Conservation (phyloP, 1,284 basidiomycete genomes). For the Wallemia mellicola region DNA sequence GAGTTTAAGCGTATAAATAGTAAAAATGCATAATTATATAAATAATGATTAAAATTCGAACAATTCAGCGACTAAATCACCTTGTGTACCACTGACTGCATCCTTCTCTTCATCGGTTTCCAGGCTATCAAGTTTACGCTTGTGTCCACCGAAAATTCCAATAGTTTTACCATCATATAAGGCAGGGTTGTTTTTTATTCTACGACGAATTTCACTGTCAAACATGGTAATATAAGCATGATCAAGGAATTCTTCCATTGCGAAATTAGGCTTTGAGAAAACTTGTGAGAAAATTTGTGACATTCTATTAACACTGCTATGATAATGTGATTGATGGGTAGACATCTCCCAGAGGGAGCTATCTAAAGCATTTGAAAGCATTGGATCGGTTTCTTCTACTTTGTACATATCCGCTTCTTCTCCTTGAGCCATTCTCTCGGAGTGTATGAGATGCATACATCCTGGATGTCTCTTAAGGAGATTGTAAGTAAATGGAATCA, state of each 20-base stretch:
- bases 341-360: constrained; percentile 80
- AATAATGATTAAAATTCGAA: background rate
- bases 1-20: constrained; percentile 4
- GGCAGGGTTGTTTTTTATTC: constrained; percentile 51
- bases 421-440: constrained; percentile 9
- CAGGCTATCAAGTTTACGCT: background rate
- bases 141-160: background rate
- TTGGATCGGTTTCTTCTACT: constrained; percentile 35
- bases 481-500: constrained; percentile 85
- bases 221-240: constrained; percentile 77
- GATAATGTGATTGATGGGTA: constrained; percentile 52
- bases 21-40: background rate
- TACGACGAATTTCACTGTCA: constrained; percentile 51
- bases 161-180: constrained; percentile 14
- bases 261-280: constrained; percentile 69
- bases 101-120: background rate
- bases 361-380: constrained; percentile 44
- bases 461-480: constrained; percentile 70
- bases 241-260: constrained; percentile 87
- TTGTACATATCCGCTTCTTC: constrained; percentile 36
- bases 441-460: constrained; percentile 75
- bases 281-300: constrained; percentile 63
- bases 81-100: background rate
- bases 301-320: constrained; percentile 50
- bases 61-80: background rate